Conservation (phyloP, 1,139 yeast species). For the Blastobotrys apis region DNA sequence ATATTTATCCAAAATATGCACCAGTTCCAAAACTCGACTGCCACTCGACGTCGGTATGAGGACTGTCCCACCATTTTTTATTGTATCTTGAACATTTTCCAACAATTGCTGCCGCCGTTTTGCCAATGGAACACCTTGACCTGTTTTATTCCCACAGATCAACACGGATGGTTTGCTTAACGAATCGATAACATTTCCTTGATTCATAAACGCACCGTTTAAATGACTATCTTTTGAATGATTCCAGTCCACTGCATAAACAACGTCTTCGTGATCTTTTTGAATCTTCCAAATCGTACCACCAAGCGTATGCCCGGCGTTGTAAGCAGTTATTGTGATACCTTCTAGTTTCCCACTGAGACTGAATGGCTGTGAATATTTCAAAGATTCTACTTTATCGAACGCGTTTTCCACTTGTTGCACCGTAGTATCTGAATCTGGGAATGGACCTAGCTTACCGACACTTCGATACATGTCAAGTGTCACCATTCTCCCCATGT, state of each 20-base stretch:
- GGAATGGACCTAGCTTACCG: constrained; percentile 73
- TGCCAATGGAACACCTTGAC: constrained; percentile 59
- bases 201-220: constrained; percentile 67
- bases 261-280: constrained; percentile 68
- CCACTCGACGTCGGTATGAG: constrained; percentile 82
- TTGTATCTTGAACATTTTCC: constrained; percentile 59
- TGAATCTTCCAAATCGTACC: constrained; percentile 83
- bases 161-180: constrained; percentile 78
- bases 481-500: constrained; percentile 80
- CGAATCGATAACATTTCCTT: constrained; percentile 56
- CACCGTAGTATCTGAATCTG: constrained; percentile 55
- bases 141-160: constrained; percentile 71
- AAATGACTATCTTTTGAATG: constrained; percentile 85
- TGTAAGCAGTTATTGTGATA: constrained; percentile 70
- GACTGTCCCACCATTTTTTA: constrained; percentile 71
- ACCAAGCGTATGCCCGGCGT: constrained; percentile 91
- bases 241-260: constrained; percentile 94
- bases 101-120: constrained; percentile 56
- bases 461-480: constrained; percentile 70
- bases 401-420: constrained; percentile 77
- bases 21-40: constrained; percentile 74
- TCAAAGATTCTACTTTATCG: constrained; percentile 62
- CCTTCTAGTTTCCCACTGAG: constrained; percentile 48
- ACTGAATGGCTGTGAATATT: constrained; percentile 68
- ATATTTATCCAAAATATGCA: constrained; percentile 62